Evolutionary conservation across 768 basidiomycete species (phyloP), one percentile per base, ranked within the genome.

Genomic region (Boletus sp.): DNA sequence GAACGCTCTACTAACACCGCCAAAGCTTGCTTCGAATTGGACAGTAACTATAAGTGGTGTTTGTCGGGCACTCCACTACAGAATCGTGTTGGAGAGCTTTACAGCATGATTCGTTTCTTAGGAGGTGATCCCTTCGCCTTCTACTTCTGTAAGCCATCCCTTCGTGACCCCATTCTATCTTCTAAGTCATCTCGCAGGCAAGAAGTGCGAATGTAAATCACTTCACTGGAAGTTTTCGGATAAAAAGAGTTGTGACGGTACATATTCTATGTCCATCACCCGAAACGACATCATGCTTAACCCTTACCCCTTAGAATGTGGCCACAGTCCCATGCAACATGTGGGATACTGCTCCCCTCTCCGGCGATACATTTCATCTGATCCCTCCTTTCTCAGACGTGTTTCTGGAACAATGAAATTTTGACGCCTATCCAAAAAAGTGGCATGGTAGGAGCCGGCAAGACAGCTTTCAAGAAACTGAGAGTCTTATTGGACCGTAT

Each of bases 71-170:
- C 96, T 7, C 96, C 96, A 0, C 76, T 99, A 9, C 96, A 99
- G 70, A 98, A 98, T 66, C 87, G 97, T 60, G 97, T 99, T n/a
- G 97, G 97, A 59, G 97, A 99, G 69, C 74, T 99, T 47, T 99
- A 99, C 74, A 97, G 94, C 69, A 80, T 97, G 39, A 83, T 98
- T 42, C 79, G 90, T 57, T 97, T 98, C 75, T 71, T 96, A 48
- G 93, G 93, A n/a, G 91, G 90, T 29, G 90, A 94, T 69, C 93
- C 92, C 0, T 94, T 92, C 67, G 86, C 92, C 4, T 90, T 81
- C 71, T 96, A 95, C 72, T 96, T 93, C 71, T 97, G 93, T 87
- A 63, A 62, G 87, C 58, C 38, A 32, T 53, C 17, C 49, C 35
- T 29, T 39, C 11, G 13, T 37, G 8, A 39, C 51, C 32, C 7